phyloP scores from a whole-genome alignment of 208 protist species.

The Trypanosoma brucei region DNA sequence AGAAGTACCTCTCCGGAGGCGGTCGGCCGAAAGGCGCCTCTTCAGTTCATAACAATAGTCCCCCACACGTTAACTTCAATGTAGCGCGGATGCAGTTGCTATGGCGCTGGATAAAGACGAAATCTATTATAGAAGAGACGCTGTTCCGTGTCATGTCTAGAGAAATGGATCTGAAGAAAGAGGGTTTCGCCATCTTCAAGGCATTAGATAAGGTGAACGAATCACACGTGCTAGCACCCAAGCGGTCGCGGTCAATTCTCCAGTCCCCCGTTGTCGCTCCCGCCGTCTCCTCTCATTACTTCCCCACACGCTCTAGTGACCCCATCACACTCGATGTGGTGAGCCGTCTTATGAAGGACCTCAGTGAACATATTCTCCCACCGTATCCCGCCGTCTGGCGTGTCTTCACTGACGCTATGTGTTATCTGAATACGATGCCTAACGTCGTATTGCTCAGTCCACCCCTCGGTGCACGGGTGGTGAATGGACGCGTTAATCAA shows the following conservation, averaged over 20 bases:
- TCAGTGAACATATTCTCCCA: conserved; percentile 60
- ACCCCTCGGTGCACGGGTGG: conserved; percentile 54
- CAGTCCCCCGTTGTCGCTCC: conserved; percentile 62
- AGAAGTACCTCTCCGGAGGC: conserved; percentile 23
- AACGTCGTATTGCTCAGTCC: conserved; percentile 76
- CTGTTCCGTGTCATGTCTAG: conserved; percentile 80
- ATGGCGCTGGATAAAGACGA: conserved; percentile 82
- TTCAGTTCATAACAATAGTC: neutral
- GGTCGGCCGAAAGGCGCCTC: neutral
- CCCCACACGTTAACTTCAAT: conserved; percentile 40
- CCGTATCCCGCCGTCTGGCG: conserved; percentile 80
- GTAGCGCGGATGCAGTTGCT: conserved; percentile 79
- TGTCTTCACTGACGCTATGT: conserved; percentile 82
- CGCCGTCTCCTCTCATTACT: conserved; percentile 75
- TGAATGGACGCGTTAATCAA: conserved; percentile 70
- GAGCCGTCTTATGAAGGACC: conserved; percentile 63
- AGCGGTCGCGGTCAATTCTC: conserved; percentile 66
- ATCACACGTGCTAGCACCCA: conserved; percentile 62
- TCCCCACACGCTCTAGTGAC: conserved; percentile 43
- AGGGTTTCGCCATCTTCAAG: conserved; percentile 85
- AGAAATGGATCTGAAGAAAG: conserved; percentile 86
- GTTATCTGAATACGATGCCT: conserved; percentile 78
- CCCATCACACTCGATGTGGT: conserved; percentile 73
- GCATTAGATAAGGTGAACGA: conserved; percentile 77
- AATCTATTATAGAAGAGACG: conserved; percentile 66